A percentile compares a stretch with the other conserved stretches of the same genome.
These are phyloP conservation scores for Mortierella alpina DNA, from an alignment of 192 early-diverging fungal species.

Conservation along the genomic window DNA sequence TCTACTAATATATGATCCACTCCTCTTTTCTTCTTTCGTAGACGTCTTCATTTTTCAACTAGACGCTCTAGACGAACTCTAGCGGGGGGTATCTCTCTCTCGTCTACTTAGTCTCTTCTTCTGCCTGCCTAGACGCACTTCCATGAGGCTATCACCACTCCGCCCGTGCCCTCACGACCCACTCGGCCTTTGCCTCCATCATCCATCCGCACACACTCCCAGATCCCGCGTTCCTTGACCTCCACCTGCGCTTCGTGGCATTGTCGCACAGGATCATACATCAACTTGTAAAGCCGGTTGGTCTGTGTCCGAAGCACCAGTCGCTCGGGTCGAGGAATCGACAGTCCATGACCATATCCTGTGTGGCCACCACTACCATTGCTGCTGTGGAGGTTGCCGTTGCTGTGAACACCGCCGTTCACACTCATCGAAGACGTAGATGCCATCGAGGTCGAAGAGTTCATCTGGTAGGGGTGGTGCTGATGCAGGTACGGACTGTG, in stretches of 20 bases:
- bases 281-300: constrained; percentile 35
- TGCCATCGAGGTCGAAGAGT: constrained; percentile 17
- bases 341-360: background rate
- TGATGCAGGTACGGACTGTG: constrained; percentile 16
- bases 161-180: constrained; percentile 35
- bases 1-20: no score
- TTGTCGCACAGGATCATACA: constrained; percentile 36
- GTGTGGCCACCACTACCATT: background rate
- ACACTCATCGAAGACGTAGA: constrained; percentile 24
- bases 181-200: constrained; percentile 46
- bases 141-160: constrained; percentile 48
- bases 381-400: background rate
- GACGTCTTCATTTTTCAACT: no score
- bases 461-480: constrained; percentile 9
- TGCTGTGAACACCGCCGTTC: background rate
- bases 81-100: no score
- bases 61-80: no score
- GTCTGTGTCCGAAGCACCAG: constrained; percentile 44
- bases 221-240: constrained; percentile 38
- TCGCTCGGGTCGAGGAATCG: constrained; percentile 26
- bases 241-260: constrained; percentile 46
- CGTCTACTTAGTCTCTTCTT: background rate
- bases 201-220: constrained; percentile 53
- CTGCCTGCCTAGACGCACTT: constrained; percentile 13
- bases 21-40: no score